Percentiles rank a stretch among this genome's conserved stretches.
Conservation (phyloP, 73 alveolate species). For the Paramecium sexaurelia region DNA sequence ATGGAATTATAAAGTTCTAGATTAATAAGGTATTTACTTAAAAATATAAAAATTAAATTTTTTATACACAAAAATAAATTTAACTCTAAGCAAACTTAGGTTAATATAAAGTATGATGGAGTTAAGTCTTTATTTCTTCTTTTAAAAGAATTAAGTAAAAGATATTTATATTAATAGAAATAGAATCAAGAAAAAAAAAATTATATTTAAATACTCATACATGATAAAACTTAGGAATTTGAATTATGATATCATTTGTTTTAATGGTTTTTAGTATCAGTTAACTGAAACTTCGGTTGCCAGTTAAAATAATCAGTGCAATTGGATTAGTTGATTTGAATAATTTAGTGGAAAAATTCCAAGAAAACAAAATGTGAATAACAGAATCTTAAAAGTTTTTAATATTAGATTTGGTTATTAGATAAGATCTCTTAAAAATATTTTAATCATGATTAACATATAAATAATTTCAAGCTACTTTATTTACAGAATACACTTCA, state of each 20-base stretch:
- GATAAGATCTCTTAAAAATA: not conserved
- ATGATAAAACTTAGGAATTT: not conserved
- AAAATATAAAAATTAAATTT: not conserved
- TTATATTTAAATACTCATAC: not conserved
- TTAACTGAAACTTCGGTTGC: not conserved
- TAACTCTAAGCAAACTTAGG: not conserved
- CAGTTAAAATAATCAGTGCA: not conserved
- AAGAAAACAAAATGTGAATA: not conserved
- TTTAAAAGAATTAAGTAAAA: not conserved
- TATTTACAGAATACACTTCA: not conserved
- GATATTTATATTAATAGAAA: not conserved
- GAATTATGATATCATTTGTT: not conserved
- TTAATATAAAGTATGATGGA: not conserved
- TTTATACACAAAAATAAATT: not conserved
- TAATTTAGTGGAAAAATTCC: not conserved
- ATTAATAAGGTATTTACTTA: not conserved
- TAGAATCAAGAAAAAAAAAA: not conserved
- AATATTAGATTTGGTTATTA: not conserved
- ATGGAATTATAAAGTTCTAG: not conserved
- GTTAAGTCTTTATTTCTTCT: not conserved
- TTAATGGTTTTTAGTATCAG: not conserved
- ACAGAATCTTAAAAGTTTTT: not conserved
- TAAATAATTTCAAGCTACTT: conserved; percentile 6
- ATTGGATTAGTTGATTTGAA: not conserved
- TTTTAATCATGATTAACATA: not conserved